Base-by-base conservation (phyloP, 139 green algal genomes). In the Chlorella sp. region DNA sequence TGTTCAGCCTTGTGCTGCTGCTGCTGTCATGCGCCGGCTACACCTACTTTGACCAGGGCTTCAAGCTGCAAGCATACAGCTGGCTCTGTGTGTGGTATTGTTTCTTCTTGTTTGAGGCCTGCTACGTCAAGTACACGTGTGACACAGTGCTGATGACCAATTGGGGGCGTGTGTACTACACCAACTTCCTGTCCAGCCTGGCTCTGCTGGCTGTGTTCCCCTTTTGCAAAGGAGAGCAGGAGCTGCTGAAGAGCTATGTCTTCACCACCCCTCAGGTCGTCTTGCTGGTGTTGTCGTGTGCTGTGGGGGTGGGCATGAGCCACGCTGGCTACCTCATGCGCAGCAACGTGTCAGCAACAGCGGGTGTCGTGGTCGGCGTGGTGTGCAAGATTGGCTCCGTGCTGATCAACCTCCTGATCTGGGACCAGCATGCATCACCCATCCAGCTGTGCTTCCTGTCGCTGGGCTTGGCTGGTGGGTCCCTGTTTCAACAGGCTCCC, bases 291-390 rank as follows among this genome's bases (percentile, higher is more conserved):
- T 69, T 89, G n/a, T 93, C 87, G 0, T 96, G 91, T 81, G 34
- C 83, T 1, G 83, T 88, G 35, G 91, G 91, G 23, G 65, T 88
- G 17, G 63, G 76, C 71, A 85, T 88, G 79, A 72, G 31, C 31
- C 82, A 88, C 72, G 32, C 81, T 34, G 79, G 75, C 50, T 95
- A 95, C 72, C 64, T 85, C 34, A 82, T 94, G 74, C 81, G 91
- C 26, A 74, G 78, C 31, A 61, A 59, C 3, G 69, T 71, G 65
- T 88, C 80, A 0, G 91, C 91, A 2, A 96, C 91, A 0, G 73
- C 86, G 1, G 93, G 92, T 69, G 92, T 89, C 0, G 86, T 96
- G 24, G 85, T 96, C 5, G 91, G 91, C 67, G 92, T 95, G 67
- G 79, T 93, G 30, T 96, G 90, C 81, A 96, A 96, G 84, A 81